A percentile compares a stretch with the other conserved stretches of the same genome.
These are phyloP conservation scores for Hygrocybe coccinea DNA, from an alignment of 768 basidiomycete species.

Conservation along the genomic window DNA sequence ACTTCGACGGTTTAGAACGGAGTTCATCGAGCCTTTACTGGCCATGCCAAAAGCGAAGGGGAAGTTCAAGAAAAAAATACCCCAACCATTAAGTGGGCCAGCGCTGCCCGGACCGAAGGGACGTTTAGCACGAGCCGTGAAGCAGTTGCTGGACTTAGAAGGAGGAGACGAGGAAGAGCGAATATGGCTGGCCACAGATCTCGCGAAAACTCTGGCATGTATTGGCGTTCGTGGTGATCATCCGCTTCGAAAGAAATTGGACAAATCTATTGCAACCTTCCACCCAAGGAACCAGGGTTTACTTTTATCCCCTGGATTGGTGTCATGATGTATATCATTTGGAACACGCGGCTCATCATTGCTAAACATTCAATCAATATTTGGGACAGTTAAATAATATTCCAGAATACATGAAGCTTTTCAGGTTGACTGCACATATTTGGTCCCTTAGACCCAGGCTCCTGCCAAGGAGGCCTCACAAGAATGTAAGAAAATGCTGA, in stretches of 20 bases:
- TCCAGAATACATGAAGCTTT: too few relatives aligned
- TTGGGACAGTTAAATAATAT: too few relatives aligned
- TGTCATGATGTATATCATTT: too few relatives aligned
- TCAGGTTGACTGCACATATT: too few relatives aligned
- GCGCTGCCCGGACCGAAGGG: constrained; percentile 53
- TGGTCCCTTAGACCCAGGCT: too few relatives aligned
- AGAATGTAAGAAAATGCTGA: too few relatives aligned
- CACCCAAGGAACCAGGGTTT: too few relatives aligned
- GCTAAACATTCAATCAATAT: too few relatives aligned
- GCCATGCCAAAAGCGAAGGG: constrained; percentile 62
- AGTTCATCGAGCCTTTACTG: constrained; percentile 66
- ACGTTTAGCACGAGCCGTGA: constrained; percentile 63
- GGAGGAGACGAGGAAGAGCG: constrained; percentile 45
- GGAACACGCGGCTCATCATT: too few relatives aligned
- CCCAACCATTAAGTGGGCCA: constrained; percentile 26
- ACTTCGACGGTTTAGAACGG: constrained; percentile 64
- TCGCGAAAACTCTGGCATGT: constrained; percentile 46
- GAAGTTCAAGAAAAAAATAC: constrained; percentile 44
- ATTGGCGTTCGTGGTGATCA: constrained; percentile 60
- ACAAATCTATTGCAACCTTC: constrained; percentile 53
- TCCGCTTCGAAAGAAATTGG: constrained; percentile 62
- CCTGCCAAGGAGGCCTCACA: too few relatives aligned
- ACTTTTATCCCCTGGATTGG: too few relatives aligned
- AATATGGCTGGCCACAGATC: constrained; percentile 41
- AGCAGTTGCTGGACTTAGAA: constrained; percentile 55